Conservation (phyloP, 352 stramenopile genomes). For the Pythium chondricola region DNA sequence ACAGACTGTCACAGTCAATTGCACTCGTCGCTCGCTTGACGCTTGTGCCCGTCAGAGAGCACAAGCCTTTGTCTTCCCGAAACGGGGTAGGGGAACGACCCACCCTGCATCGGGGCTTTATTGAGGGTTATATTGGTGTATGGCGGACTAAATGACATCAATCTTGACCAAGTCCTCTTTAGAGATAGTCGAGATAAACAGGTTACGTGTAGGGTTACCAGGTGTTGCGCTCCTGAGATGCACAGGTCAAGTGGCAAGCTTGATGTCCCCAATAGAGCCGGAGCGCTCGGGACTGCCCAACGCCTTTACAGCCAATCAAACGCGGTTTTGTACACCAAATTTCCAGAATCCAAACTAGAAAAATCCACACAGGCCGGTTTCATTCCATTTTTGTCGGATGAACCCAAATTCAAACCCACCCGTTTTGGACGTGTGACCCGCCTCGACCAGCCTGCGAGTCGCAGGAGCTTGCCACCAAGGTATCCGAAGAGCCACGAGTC, state of each 20-base stretch:
- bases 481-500: constrained; percentile 18
- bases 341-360: constrained; percentile 9
- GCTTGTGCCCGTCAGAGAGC: constrained; percentile 14
- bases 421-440: too few species aligned
- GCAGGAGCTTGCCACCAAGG: too few species aligned
- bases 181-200: not conserved
- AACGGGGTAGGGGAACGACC: constrained; percentile 7
- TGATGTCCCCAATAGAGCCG: constrained; percentile 14
- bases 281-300: not conserved
- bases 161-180: not conserved
- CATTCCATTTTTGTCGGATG: constrained; percentile 8
- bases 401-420: too few species aligned
- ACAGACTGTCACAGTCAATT: too few species aligned
- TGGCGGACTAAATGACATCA: not conserved
- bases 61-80: constrained; percentile 8
- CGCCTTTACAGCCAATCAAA: constrained; percentile 12
- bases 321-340: not conserved
- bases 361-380: not conserved
- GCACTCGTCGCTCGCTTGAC: too few species aligned
- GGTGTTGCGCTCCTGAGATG: not conserved
- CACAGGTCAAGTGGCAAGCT: too few species aligned
- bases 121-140: not conserved
- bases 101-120: constrained; percentile 2
- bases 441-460: too few species aligned
- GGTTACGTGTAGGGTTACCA: not conserved